phyloP scores from a whole-genome alignment of 768 basidiomycete species.

The Podaxis sp. region DNA sequence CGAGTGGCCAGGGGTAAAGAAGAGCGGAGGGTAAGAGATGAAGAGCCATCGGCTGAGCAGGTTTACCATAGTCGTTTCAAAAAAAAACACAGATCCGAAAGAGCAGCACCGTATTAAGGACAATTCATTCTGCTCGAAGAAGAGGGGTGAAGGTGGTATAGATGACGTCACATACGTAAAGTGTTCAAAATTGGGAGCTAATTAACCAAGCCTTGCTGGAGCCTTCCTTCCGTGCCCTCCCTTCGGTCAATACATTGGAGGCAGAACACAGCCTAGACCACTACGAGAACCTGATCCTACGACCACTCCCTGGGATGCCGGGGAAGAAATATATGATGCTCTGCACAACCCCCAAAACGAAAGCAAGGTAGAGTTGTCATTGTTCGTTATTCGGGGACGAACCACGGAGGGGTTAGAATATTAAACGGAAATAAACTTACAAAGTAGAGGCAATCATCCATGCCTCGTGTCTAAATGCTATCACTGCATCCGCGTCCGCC shows the following conservation, averaged over 20 bases:
- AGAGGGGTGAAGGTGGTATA: no score
- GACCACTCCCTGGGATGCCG: neutral
- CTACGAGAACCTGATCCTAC: neutral
- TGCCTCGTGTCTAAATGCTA: slow-evolving; percentile 67
- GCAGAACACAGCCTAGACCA: neutral
- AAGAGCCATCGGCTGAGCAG: no score
- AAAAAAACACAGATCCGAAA: no score
- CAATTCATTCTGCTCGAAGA: no score
- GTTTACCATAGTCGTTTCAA: no score
- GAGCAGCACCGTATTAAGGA: no score
- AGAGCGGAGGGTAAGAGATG: no score
- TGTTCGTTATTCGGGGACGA: neutral
- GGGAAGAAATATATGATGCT: neutral
- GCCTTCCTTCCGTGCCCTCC: neutral
- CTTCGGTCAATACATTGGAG: slow-evolving; percentile 9
- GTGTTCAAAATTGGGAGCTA: neutral
- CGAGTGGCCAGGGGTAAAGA: no score
- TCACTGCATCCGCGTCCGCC: slow-evolving; percentile 64
- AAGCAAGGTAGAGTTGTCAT: neutral
- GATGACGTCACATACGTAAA: neutral
- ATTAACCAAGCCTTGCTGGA: neutral
- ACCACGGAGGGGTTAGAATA: neutral
- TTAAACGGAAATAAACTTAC: slow-evolving; percentile 17
- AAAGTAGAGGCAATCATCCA: slow-evolving; percentile 45
- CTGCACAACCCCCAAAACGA: neutral